Conservation (phyloP, 2,329 filamentous ascomycete species). For the Fusarium humuli region DNA sequence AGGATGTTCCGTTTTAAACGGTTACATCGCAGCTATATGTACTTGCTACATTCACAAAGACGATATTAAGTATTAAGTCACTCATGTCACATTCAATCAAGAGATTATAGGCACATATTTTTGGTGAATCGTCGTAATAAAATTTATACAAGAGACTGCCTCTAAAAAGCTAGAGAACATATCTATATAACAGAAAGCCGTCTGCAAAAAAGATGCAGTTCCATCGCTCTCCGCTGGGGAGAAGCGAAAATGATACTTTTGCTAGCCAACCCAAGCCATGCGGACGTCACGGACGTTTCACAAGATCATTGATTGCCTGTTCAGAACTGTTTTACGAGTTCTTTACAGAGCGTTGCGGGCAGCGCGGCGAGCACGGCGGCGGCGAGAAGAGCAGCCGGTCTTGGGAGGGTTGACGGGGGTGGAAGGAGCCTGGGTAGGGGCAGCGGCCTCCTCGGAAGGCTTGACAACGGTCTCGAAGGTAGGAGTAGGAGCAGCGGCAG, state of each 20-base stretch:
- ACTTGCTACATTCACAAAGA: not conserved
- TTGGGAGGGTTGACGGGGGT: slow-evolving; percentile 29
- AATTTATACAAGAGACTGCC: slow-evolving; percentile 45
- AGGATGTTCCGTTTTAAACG: too few relatives aligned
- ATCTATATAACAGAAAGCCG: slow-evolving; percentile 47
- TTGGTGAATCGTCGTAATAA: slow-evolving; percentile 33
- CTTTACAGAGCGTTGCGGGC: slow-evolving; percentile 39
- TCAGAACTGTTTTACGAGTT: slow-evolving; percentile 21
- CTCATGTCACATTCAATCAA: not conserved
- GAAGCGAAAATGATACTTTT: slow-evolving; percentile 11
- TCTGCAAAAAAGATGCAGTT: slow-evolving; percentile 34
- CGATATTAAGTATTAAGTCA: not conserved
- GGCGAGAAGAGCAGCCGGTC: slow-evolving; percentile 40
- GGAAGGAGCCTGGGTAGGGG: slow-evolving; percentile 25
- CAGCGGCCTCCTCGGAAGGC: slow-evolving; percentile 23
- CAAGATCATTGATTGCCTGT: not conserved
- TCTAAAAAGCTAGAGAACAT: slow-evolving; percentile 38
- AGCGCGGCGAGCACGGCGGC: slow-evolving; percentile 40
- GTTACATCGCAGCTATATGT: too few relatives aligned
- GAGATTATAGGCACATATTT: not conserved
- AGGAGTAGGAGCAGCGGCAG: slow-evolving; percentile 31
- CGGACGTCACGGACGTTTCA: slow-evolving; percentile 28
- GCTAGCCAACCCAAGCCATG: slow-evolving; percentile 9
- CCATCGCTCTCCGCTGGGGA: slow-evolving; percentile 36
- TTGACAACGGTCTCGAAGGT: slow-evolving; percentile 42